A percentile compares a stretch with the other conserved stretches of the same genome.
Evolutionary conservation across 345 rosid genomes (phyloP).

Genomic region (Syzygium oleosum): DNA sequence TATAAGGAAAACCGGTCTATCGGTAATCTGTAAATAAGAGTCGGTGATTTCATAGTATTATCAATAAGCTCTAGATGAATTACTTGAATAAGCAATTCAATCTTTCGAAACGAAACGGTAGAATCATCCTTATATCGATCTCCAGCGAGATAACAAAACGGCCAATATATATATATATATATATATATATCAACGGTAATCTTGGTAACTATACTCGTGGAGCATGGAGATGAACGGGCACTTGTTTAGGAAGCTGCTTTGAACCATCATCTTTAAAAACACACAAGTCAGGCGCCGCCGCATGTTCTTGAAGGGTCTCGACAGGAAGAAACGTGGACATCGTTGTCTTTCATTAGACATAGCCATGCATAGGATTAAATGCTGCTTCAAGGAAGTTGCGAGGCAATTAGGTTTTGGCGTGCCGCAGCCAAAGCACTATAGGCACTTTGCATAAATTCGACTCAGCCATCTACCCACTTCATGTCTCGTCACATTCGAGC

Average conservation of each 20-base stretch:
- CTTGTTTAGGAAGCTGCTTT: background rate
- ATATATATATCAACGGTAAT: background rate
- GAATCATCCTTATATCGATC: background rate
- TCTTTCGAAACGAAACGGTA: background rate
- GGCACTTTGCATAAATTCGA: background rate
- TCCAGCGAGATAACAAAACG: background rate
- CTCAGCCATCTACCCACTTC: background rate
- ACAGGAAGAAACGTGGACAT: background rate
- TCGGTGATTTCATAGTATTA: background rate
- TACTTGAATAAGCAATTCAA: background rate
- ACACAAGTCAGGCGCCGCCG: background rate
- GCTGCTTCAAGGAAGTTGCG: background rate
- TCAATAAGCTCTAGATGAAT: background rate
- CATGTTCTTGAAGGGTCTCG: background rate
- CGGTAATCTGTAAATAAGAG: background rate
- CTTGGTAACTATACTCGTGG: background rate
- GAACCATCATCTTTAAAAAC: background rate
- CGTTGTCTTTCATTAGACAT: background rate
- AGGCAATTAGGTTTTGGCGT: background rate
- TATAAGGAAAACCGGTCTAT: too few species aligned
- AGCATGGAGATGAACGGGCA: background rate
- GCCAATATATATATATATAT: background rate
- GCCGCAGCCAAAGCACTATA: background rate
- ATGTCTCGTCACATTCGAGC: background rate
- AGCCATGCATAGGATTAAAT: background rate